Conservation (phyloP, 148 eudicot genomes). For the Rhododendron kiyosumense region DNA sequence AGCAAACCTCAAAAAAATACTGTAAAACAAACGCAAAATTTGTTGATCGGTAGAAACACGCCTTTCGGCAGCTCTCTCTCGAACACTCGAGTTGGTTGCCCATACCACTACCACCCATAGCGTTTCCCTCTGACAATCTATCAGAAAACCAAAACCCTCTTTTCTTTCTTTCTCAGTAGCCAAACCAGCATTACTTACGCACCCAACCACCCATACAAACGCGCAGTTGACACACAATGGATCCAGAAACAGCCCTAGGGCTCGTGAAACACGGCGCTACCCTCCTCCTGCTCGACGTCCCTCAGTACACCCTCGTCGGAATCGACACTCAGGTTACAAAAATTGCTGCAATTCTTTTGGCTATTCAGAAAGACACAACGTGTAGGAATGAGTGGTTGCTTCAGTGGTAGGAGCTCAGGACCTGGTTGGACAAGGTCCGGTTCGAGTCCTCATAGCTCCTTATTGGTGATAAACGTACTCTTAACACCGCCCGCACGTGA, state of each 20-base stretch:
- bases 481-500: too few relatives aligned
- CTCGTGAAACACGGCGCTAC: constrained; percentile 67
- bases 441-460: too few relatives aligned
- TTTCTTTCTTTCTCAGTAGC: not conserved
- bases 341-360: not conserved
- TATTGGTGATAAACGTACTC: too few relatives aligned
- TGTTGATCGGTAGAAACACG: too few relatives aligned
- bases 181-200: not conserved
- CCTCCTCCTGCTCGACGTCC: constrained; percentile 77
- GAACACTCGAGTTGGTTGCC: not conserved
- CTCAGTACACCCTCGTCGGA: constrained; percentile 73
- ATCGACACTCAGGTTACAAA: constrained; percentile 75
- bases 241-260: constrained; percentile 55
- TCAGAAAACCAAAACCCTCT: not conserved
- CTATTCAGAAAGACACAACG: not conserved
- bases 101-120: not conserved
- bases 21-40: too few relatives aligned
- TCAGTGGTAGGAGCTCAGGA: too few relatives aligned
- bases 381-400: too few relatives aligned
- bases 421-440: too few relatives aligned
- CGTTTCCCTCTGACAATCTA: not conserved
- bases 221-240: constrained; percentile 34
- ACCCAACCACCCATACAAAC: not conserved
- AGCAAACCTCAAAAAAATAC: too few relatives aligned
- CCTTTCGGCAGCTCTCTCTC: not conserved